phyloP scores from a whole-genome alignment of 2,329 filamentous ascomycete species.

The Fusarium sp. region DNA sequence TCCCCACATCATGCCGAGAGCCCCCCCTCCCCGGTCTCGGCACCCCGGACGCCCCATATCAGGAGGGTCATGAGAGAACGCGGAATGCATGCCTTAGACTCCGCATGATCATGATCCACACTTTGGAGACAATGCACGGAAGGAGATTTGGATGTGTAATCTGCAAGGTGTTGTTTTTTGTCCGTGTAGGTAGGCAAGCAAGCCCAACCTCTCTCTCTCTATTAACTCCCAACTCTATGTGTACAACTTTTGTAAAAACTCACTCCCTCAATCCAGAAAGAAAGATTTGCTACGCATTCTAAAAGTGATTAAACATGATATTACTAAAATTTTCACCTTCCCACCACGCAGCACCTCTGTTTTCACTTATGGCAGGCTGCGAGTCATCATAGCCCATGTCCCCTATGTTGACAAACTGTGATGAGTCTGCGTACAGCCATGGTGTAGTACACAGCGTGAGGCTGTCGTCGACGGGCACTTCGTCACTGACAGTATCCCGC shows the following conservation, averaged over 20 bases:
- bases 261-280: not conserved
- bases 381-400: constrained; percentile 49
- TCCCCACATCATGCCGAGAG: constrained; percentile 5
- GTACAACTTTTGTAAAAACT: not conserved
- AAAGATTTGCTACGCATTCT: constrained; percentile 17
- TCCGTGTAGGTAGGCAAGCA: not conserved
- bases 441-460: constrained; percentile 55
- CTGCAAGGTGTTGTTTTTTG: not conserved
- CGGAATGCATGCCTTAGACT: not conserved
- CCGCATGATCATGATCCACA: constrained; percentile 10
- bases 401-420: constrained; percentile 51
- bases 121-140: not conserved
- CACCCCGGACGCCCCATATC: constrained; percentile 25
- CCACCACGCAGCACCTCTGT: constrained; percentile 51
- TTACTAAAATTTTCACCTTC: constrained; percentile 53
- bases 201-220: not conserved
- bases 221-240: not conserved
- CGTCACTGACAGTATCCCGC: constrained; percentile 41
- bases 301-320: constrained; percentile 53
- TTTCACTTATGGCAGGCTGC: constrained; percentile 38
- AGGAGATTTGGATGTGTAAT: not conserved
- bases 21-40: constrained; percentile 30
- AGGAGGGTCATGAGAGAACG: constrained; percentile 21
- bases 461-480: constrained; percentile 48
- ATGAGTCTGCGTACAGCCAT: constrained; percentile 56